Conservation (phyloP, 2,329 filamentous ascomycete genomes). For the Zymoseptoria ardabiliae region DNA sequence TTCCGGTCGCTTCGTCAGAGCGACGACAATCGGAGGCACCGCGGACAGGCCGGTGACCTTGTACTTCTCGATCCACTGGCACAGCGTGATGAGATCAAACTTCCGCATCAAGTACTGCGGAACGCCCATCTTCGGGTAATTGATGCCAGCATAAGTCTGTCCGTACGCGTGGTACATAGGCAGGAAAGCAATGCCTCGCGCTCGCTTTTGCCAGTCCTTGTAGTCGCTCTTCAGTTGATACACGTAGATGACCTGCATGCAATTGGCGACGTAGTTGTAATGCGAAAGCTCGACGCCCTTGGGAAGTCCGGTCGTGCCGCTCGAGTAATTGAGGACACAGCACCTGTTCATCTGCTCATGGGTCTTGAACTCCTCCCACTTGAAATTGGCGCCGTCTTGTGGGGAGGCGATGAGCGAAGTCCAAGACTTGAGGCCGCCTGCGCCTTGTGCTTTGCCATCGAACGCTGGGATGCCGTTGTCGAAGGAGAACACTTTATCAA, state of each 20-base stretch:
- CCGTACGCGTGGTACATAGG: constrained; percentile 56
- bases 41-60: constrained; percentile 59
- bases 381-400: constrained; percentile 49
- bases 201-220: constrained; percentile 36
- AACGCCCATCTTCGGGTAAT: constrained; percentile 44
- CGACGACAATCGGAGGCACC: constrained; percentile 69
- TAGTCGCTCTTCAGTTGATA: constrained; percentile 43
- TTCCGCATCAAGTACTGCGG: constrained; percentile 71
- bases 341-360: constrained; percentile 46
- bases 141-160: constrained; percentile 63
- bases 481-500: constrained; percentile 56
- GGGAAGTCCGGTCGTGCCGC: constrained; percentile 70
- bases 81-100: constrained; percentile 68
- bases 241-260: constrained; percentile 50
- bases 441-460: not conserved
- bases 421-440: constrained; percentile 47
- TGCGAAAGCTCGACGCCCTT: constrained; percentile 83
- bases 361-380: constrained; percentile 53
- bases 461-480: constrained; percentile 40
- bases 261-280: constrained; percentile 66
- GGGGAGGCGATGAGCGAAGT: constrained; percentile 50
- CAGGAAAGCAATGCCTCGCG: constrained; percentile 56
- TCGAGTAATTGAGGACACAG: constrained; percentile 71
- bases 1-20: constrained; percentile 63
- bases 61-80: constrained; percentile 60